phyloP scores from a whole-genome alignment of 306 rosid species.

The Corylus americana region DNA sequence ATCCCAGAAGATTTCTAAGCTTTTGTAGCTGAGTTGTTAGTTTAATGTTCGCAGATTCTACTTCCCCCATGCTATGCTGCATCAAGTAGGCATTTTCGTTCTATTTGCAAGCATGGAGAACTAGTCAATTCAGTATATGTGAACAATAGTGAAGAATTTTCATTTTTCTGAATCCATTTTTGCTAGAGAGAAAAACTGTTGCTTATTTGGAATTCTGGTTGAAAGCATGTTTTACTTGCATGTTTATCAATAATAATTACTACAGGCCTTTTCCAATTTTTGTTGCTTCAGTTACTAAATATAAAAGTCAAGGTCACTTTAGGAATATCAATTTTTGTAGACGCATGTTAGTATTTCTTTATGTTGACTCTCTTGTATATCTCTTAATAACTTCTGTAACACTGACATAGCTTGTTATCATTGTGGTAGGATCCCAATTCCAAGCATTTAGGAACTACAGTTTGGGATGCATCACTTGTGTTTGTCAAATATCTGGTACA shows the following conservation, averaged over 20 bases:
- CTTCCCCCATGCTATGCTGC: too few relatives aligned
- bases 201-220: not conserved
- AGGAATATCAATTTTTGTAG: slow-evolving; percentile 6
- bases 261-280: not conserved
- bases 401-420: slow-evolving; percentile 17
- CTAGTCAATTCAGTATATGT: not conserved
- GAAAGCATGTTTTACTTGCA: slow-evolving; percentile 10
- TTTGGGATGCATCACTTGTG: slow-evolving; percentile 98
- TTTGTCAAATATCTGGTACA: slow-evolving; percentile 82
- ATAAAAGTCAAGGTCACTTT: slow-evolving; percentile 2
- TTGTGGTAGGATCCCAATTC: slow-evolving; percentile 82
- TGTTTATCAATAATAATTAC: slow-evolving; percentile 1
- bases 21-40: too few relatives aligned
- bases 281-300: slow-evolving; percentile 12
- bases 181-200: not conserved
- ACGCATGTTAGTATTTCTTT: not conserved
- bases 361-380: not conserved
- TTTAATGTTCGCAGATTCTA: too few relatives aligned
- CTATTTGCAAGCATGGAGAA: not conserved
- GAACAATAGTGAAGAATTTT: not conserved
- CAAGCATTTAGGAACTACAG: slow-evolving; percentile 92
- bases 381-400: slow-evolving; percentile 28
- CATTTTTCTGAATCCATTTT: not conserved
- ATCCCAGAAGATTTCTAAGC: too few relatives aligned
- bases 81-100: not conserved